Evolutionary conservation across 352 stramenopile genomes (phyloP), one percentile per base, ranked within the genome.

Genomic region (Globisporangium alternatum): DNA sequence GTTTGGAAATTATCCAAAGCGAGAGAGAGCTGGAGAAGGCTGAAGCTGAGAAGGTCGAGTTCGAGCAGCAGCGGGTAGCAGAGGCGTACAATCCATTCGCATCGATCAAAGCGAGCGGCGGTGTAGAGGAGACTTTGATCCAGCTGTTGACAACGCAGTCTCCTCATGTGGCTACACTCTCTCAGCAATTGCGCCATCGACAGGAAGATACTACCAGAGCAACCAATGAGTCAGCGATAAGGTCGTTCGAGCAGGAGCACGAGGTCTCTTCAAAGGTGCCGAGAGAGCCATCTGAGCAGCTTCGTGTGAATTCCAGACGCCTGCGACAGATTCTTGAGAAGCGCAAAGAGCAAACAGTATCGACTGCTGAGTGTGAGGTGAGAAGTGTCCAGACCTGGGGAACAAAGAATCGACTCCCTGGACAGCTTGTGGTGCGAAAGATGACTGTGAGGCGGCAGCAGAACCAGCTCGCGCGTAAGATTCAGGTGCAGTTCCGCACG

Each of bases 61-160:
- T 67, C 22, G 70, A 68, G 57, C 71, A 64, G 31, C 53, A 54
- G 25, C 64, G 64, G 39, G 41, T 60, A 51, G 56, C 62, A 51
- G 65, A 19, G 31, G 72, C 70, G 4, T 88, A 88, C 56, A 79
- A 88, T 37, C 81, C 81, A 7, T 90, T 90, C 22, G 68, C 76
- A 15, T 62, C 66, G 1, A 88, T 90, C 54, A 88, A 87, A 66
- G 54, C 62, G 30, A 63, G 62, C 4, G 81, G 81, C 39, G 81
- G 81, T 0, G 74, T 90, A 1, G 81, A 88, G 22, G 70, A 86
- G 35, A 76, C 71, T 1, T 31, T 90, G 3, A 70, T 37, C 0
- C 74, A 66, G 33, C 57, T 85, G 28, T 60, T 88, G 15, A 30
- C 10, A 3, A 37, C 65, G n/a, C 72, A 81, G 31, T 64, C 71